phyloP scores from a whole-genome alignment of 2,329 filamentous ascomycete species.

The Raffaelea deltoideospora region DNA sequence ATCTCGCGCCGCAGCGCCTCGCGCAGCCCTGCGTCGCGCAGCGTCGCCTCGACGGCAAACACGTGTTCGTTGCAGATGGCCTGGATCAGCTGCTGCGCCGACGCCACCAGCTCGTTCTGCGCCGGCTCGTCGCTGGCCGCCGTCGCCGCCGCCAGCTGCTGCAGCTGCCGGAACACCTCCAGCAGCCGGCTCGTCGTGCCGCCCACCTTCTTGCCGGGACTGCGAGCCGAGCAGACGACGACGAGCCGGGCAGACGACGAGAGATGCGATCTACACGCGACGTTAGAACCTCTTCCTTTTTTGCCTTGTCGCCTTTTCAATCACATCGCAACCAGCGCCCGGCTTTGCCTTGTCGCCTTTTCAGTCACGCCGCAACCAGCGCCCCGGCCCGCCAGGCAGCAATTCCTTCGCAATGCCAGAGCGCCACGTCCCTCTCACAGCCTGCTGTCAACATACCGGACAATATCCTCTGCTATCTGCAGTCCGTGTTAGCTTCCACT shows the following conservation, averaged over 20 bases:
- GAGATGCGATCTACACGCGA: conserved; percentile 7
- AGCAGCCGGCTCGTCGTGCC: conserved; percentile 84
- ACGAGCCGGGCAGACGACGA: conserved; percentile 53
- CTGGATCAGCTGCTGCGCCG: conserved; percentile 61
- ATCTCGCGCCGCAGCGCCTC: conserved; percentile 50
- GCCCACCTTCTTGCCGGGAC: conserved; percentile 83
- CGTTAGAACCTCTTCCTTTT: neutral
- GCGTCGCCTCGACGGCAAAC: conserved; percentile 48
- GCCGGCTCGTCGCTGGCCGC: conserved; percentile 29
- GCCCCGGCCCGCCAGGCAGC: neutral
- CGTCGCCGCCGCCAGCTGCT: conserved; percentile 34
- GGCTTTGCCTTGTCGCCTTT: no score
- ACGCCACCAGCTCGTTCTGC: conserved; percentile 37
- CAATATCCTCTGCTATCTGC: conserved; percentile 16
- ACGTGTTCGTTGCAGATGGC: conserved; percentile 75
- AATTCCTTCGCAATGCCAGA: no score
- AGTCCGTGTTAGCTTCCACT: conserved; percentile 11
- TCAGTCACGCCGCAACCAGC: neutral
- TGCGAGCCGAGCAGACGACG: conserved; percentile 89
- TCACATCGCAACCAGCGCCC: no score
- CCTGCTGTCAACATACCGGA: conserved; percentile 11
- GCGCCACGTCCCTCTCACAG: no score
- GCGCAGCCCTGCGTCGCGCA: conserved; percentile 41
- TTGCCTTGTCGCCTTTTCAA: no score
- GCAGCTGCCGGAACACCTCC: conserved; percentile 43